Conservation (phyloP, 108 stramenopile genomes). For the Mediolabrus comicus region DNA sequence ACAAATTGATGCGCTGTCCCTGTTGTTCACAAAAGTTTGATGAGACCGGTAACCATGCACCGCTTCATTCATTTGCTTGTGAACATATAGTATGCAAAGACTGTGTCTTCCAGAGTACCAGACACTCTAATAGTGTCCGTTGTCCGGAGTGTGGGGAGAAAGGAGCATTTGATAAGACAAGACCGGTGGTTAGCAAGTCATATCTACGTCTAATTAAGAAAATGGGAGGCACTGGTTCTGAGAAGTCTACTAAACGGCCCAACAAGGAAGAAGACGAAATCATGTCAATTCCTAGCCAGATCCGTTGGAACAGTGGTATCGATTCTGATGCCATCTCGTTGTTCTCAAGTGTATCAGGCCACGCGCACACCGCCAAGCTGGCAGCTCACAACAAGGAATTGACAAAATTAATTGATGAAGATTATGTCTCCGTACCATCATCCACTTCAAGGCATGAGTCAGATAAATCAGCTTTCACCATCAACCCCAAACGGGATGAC, state of each 20-base stretch:
- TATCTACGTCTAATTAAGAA: conserved; percentile 17
- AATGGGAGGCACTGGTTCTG: conserved; percentile 3
- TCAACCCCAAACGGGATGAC: background rate
- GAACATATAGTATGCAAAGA: conserved; percentile 25
- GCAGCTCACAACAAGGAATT: background rate
- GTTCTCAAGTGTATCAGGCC: background rate
- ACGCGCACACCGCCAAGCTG: background rate
- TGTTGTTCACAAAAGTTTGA: conserved; percentile 14
- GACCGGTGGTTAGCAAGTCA: conserved; percentile 15
- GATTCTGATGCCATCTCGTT: background rate
- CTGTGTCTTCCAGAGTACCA: conserved; percentile 4
- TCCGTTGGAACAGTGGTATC: background rate
- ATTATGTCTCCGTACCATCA: background rate
- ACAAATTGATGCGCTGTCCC: conserved; percentile 16
- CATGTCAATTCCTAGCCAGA: conserved; percentile 13
- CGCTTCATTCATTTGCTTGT: conserved; percentile 30
- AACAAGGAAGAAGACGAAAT: background rate
- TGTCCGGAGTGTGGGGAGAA: conserved; percentile 21
- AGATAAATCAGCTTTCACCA: background rate
- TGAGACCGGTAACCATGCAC: conserved; percentile 2
- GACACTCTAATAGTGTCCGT: background rate
- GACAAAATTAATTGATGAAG: background rate
- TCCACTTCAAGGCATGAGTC: conserved; percentile 2
- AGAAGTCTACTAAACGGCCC: no score
- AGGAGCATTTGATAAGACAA: conserved; percentile 10